These are phyloP conservation scores for Solanum paucissectum DNA, from an alignment of 257 asterid genomes.

Conservation along the genomic window DNA sequence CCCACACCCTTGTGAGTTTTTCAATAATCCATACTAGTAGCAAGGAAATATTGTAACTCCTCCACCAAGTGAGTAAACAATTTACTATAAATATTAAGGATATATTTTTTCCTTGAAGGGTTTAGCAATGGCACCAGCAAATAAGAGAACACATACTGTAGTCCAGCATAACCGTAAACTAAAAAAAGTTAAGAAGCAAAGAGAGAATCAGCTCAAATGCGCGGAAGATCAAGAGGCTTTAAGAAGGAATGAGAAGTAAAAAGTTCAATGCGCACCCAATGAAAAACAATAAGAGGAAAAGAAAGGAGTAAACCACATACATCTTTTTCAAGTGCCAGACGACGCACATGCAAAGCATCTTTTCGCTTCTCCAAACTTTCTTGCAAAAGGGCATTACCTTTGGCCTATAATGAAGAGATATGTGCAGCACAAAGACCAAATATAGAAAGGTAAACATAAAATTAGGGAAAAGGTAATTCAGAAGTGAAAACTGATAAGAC, in stretches of 20 bases:
- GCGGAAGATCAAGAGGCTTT: background rate
- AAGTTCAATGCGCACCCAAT: background rate
- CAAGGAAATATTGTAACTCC: background rate
- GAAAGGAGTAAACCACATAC: slow-evolving; percentile 28
- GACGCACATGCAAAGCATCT: slow-evolving; percentile 62
- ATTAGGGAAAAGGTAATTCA: background rate
- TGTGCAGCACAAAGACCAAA: slow-evolving; percentile 7
- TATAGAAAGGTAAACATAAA: background rate
- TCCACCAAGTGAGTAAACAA: background rate
- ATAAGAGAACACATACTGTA: background rate
- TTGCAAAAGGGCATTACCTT: slow-evolving; percentile 40
- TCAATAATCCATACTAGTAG: background rate
- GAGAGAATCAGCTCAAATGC: background rate
- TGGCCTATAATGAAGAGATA: slow-evolving; percentile 30
- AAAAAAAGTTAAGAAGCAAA: background rate
- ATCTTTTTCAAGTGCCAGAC: slow-evolving; percentile 75
- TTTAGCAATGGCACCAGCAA: background rate
- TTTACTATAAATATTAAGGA: background rate
- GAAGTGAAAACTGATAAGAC: background rate
- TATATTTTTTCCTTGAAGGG: background rate
- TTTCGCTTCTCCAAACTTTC: slow-evolving; percentile 55
- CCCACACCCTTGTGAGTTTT: background rate
- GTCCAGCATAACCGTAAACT: background rate
- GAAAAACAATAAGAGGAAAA: background rate
- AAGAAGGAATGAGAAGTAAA: background rate